Evolutionary conservation across 2,329 filamentous ascomycete species (phyloP), one percentile per base, ranked within the genome.

Genomic region (Epichloe sp.): DNA sequence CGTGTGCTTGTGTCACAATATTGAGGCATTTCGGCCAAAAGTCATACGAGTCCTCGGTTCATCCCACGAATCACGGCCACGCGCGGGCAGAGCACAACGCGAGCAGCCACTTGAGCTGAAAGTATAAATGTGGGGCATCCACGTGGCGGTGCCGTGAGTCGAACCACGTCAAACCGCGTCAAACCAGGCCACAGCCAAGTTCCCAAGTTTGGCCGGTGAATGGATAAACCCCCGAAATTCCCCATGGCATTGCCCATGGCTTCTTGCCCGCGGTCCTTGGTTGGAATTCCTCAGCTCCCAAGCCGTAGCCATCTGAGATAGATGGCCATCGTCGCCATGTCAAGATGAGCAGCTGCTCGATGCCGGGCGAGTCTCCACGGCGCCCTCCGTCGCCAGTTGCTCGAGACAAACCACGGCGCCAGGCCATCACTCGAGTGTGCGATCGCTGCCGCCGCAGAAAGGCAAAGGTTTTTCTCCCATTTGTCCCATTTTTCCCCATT

Each of bases 361-460:
- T 42, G 35, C 54, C 57, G 34, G 51, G 50, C 41, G 56, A 56
- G 44, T 53, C 58, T 38, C 53, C 53, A 34, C 54, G 55, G 40
- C 53, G 55, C 26, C 55, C 49, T 37, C 37, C 54, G 34, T 52
- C 53, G 26, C 48, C 53, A 17, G 44, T 50, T 0, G 52, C 52
- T 44, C 48, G 52, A 21, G 48, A 52, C 21, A 49, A 46, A 36
- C 51, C 54, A 34, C 55, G 57, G 19, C 55, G 59, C 26, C 52
- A 56, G 46, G 53, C 59, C 34, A 55, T 57, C 35, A 60, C 55
- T 45, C 56, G 64, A 58, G 65, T 64, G 1, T 67, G 64, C 56
- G 65, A 68, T 53, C 63, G 65, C 4, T 68, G 65, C 44, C 64
- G 65, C 21, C 63, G 60, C 54, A 60, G 65, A 55, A 68, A 68